A percentile compares a stretch with the other conserved stretches of the same genome.
These are phyloP conservation scores for Striga hermonthica DNA, from an alignment of 305 asterid genomes.

Conservation along the genomic window DNA sequence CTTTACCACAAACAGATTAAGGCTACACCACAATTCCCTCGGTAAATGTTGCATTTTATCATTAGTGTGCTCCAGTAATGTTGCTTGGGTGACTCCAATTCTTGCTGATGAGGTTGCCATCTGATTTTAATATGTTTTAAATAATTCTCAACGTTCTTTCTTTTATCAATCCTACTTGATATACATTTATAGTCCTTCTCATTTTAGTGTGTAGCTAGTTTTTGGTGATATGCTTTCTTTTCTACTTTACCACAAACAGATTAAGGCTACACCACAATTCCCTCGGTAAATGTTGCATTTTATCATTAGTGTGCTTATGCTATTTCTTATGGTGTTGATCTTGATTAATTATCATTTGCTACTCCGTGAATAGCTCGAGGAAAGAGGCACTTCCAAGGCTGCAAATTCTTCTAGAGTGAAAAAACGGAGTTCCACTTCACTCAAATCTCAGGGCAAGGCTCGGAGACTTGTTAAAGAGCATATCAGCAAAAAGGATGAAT, in stretches of 20 bases:
- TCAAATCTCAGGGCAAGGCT: constrained; percentile 41
- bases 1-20: background rate
- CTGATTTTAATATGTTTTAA: constrained; percentile 22
- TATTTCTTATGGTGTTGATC: constrained; percentile 17
- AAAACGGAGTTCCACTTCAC: constrained; percentile 40
- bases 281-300: constrained; percentile 13
- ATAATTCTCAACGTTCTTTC: background rate
- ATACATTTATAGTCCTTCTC: constrained; percentile 3
- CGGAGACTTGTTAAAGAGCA: constrained; percentile 60
- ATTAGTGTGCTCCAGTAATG: too few species aligned
- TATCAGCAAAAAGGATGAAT: constrained; percentile 32
- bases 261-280: constrained; percentile 18
- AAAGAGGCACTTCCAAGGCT: constrained; percentile 39
- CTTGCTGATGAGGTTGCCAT: constrained; percentile 47
- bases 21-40: constrained; percentile 20
- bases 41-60: constrained; percentile 10
- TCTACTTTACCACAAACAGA: background rate
- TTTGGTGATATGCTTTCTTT: background rate
- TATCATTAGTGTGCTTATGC: constrained; percentile 12
- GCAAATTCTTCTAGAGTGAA: constrained; percentile 34
- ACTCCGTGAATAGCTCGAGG: constrained; percentile 39
- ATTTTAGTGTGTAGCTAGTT: constrained; percentile 11
- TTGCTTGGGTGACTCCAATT: constrained; percentile 34
- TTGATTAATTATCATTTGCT: constrained; percentile 21
- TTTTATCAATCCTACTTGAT: background rate